These are phyloP conservation scores for Phytophthora citricola DNA, from an alignment of 352 stramenopile species.

Conservation along the genomic window DNA sequence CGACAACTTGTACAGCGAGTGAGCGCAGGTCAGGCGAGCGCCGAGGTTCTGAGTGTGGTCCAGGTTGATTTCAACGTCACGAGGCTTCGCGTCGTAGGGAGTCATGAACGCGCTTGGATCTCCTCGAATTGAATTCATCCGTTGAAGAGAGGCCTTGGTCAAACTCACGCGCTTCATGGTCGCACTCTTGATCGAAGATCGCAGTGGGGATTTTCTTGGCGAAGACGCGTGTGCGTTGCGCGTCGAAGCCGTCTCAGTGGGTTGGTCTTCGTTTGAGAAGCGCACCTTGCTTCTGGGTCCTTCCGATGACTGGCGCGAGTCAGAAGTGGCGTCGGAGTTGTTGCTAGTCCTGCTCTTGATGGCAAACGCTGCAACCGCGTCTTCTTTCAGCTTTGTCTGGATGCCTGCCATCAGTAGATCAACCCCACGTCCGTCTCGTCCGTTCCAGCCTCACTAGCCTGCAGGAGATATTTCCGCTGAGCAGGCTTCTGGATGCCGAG, in stretches of 20 bases:
- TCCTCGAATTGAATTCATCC: slow-evolving; percentile 44
- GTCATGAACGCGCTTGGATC: slow-evolving; percentile 36
- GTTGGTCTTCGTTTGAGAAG: slow-evolving; percentile 16
- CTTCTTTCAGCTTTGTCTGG: slow-evolving; percentile 41
- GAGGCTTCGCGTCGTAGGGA: slow-evolving; percentile 24
- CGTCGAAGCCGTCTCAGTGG: background rate
- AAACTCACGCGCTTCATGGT: slow-evolving; percentile 22
- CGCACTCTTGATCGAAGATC: slow-evolving; percentile 13
- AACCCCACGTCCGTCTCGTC: slow-evolving; percentile 49
- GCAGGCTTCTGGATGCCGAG: slow-evolving; percentile 44
- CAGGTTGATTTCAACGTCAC: background rate
- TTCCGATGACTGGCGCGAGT: background rate
- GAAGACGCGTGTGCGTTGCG: background rate
- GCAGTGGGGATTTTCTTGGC: background rate
- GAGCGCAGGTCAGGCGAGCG: slow-evolving; percentile 65
- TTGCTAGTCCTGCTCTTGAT: slow-evolving; percentile 7
- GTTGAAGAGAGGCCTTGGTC: slow-evolving; percentile 28
- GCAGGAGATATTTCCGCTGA: slow-evolving; percentile 49
- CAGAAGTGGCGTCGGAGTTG: slow-evolving; percentile 4
- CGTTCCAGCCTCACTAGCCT: slow-evolving; percentile 44
- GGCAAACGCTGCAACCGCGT: slow-evolving; percentile 3
- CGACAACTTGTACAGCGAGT: slow-evolving; percentile 84
- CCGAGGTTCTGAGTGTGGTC: slow-evolving; percentile 52
- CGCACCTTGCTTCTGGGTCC: slow-evolving; percentile 19
- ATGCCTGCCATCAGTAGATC: slow-evolving; percentile 40